Evolutionary conservation across 1,284 basidiomycete genomes (phyloP).

Genomic region (Nidula niveotomentosa): DNA sequence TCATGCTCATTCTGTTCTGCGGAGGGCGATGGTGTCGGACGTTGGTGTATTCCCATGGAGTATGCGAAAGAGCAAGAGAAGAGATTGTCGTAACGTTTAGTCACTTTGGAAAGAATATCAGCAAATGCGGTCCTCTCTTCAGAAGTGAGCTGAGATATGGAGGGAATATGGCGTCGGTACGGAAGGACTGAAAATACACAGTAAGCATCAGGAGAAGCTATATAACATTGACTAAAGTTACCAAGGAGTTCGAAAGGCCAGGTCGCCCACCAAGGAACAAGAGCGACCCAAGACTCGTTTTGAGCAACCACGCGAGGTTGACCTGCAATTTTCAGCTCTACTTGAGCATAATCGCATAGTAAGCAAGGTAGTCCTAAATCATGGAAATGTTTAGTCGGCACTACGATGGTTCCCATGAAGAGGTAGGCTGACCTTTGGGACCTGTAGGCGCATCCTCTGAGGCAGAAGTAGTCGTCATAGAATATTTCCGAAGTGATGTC

Average conservation of each 20-base stretch:
- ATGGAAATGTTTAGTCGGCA: not conserved
- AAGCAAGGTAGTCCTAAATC: slow-evolving; percentile 59
- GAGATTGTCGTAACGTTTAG: slow-evolving; percentile 84
- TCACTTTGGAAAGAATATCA: slow-evolving; percentile 61
- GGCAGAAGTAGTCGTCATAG: slow-evolving; percentile 24
- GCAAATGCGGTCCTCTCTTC: slow-evolving; percentile 70
- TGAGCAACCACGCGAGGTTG: slow-evolving; percentile 68
- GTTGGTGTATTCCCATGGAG: slow-evolving; percentile 95
- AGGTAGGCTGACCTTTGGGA: slow-evolving; percentile 36
- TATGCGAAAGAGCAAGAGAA: slow-evolving; percentile 91
- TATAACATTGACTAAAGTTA: slow-evolving; percentile 27
- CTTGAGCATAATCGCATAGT: slow-evolving; percentile 82
- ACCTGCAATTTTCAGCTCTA: slow-evolving; percentile 53
- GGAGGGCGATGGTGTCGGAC: slow-evolving; percentile 50
- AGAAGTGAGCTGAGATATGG: slow-evolving; percentile 58
- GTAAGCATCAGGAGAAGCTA: not conserved
- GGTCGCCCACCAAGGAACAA: slow-evolving; percentile 96
- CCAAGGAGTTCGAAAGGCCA: slow-evolving; percentile 94
- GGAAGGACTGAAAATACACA: slow-evolving; percentile 63
- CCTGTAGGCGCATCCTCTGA: slow-evolving; percentile 50
- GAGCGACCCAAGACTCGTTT: slow-evolving; percentile 81
- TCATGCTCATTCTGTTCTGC: slow-evolving; percentile 33
- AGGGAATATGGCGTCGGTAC: slow-evolving; percentile 75
- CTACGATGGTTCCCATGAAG: not conserved
- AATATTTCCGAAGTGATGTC: slow-evolving; percentile 57